These are phyloP conservation scores for Hymenoscyphus infarciens DNA, from an alignment of 2,329 filamentous ascomycete species.

Conservation along the genomic window DNA sequence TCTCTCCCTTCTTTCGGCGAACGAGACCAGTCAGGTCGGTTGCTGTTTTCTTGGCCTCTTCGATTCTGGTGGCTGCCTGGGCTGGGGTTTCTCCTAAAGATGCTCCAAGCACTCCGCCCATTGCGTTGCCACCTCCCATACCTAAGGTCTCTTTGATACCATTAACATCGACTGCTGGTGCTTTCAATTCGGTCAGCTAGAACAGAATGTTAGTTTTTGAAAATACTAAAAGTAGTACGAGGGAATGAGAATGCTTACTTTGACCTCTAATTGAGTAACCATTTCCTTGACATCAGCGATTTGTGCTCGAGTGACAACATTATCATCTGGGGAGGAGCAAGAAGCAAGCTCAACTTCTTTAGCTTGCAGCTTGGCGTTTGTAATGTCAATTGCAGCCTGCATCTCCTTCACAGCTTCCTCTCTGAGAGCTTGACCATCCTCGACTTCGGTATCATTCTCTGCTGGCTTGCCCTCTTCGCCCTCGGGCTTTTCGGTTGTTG, in stretches of 20 bases:
- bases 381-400: slow-evolving; percentile 70
- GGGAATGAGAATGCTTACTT: slow-evolving; percentile 47
- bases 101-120: slow-evolving; percentile 60
- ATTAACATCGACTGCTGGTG: slow-evolving; percentile 51
- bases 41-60: slow-evolving; percentile 70
- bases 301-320: slow-evolving; percentile 56
- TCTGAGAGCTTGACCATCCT: slow-evolving; percentile 65
- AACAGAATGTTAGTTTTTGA: slow-evolving; percentile 16
- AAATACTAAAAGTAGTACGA: background rate
- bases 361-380: slow-evolving; percentile 64
- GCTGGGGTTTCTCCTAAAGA: slow-evolving; percentile 59
- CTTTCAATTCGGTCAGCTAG: slow-evolving; percentile 65
- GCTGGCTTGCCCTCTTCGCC: slow-evolving; percentile 33
- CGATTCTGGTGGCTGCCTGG: slow-evolving; percentile 60
- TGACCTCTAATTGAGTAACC: slow-evolving; percentile 72
- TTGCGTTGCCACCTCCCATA: slow-evolving; percentile 42
- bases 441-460: slow-evolving; percentile 40
- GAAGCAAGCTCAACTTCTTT: slow-evolving; percentile 65
- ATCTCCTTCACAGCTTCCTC: slow-evolving; percentile 69
- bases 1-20: slow-evolving; percentile 52
- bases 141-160: slow-evolving; percentile 48
- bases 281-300: slow-evolving; percentile 76
- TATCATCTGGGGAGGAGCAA: slow-evolving; percentile 62
- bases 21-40: slow-evolving; percentile 70
- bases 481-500: slow-evolving; percentile 56